Base-by-base conservation (phyloP, 257 asterid genomes). In the Solanum appendiculatum region DNA sequence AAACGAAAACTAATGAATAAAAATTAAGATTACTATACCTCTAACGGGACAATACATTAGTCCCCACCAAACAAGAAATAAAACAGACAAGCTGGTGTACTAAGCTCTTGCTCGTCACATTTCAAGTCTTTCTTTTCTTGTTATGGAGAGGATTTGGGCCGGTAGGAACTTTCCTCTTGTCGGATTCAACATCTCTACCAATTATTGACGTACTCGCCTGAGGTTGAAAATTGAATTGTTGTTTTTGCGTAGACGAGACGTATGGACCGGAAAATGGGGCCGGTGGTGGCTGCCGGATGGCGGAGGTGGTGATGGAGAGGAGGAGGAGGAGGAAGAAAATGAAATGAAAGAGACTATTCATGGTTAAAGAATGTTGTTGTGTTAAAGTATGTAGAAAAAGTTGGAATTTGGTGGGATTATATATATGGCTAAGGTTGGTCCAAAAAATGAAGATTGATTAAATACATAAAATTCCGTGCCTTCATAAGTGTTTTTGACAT, bases 61-160 rank as follows among this genome's bases (percentile, higher is more conserved):
- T 56, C 20, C 63, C 34, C 42, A 18, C n/a, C 36, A 25, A 78
- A 16, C 37, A 23, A 64, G 5, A 27, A 23, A 48, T 14, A 66
- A 66, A 27, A 9, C 25, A 54, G 8, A 54, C 25, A 54, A 54
- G 0, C 4, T 6, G 63, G 4, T 20, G 63, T 54, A 54, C 63
- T 54, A 54, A 54, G 63, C 4, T 18, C 2, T 54, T 11, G 11
- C 25, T 54, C 25, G 7, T 18, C n/a, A 7, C 60, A 18, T 42
- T 77, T 81, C 21, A 81, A 48, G 44, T 31, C 68, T 64, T n/a
- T 86, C 73, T 89, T 87, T 95, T 89, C 86, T 87, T 89, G 88
- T 94, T 94, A 88, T 94, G 96, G 69, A 94, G 93, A 82, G 94
- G 96, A 82, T 93, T 94, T 9, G 96, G 90, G 80, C 96, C 95